Conservation (phyloP, 2,329 filamentous ascomycete genomes). For the Corinectria fuckeliana region DNA sequence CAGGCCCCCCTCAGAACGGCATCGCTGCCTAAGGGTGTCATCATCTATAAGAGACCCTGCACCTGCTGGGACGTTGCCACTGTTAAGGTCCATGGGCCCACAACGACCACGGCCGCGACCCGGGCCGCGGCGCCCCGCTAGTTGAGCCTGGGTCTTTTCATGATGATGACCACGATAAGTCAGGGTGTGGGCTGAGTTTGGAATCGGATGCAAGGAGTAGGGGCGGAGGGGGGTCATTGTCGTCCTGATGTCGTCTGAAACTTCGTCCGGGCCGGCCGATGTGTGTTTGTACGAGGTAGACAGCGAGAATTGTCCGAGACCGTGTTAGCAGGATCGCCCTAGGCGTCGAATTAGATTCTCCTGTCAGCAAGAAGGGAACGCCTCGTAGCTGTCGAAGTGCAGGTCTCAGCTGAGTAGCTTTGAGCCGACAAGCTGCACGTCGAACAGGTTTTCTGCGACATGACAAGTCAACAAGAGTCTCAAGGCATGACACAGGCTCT, state of each 20-base stretch:
- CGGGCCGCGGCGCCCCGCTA: conserved; percentile 23
- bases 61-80: conserved; percentile 6
- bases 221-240: not conserved
- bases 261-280: conserved; percentile 6
- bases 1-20: conserved; percentile 4
- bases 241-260: not conserved
- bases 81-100: conserved; percentile 17
- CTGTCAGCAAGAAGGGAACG: not conserved
- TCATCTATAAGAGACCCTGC: not conserved
- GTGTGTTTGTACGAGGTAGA: not conserved
- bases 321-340: conserved; percentile 3
- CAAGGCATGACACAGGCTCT: conserved; percentile 8
- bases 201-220: conserved; percentile 22
- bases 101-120: conserved; percentile 14
- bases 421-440: conserved; percentile 4
- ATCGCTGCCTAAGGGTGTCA: not conserved
- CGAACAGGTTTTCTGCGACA: conserved; percentile 1
- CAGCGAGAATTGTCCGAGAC: not conserved
- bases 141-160: conserved; percentile 10
- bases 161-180: conserved; percentile 12
- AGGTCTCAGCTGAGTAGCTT: not conserved
- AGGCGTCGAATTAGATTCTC: conserved; percentile 3
- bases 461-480: conserved; percentile 11
- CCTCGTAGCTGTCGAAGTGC: conserved; percentile 1
- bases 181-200: conserved; percentile 7